phyloP scores from a whole-genome alignment of 768 basidiomycete genomes.

The Phylloporus sp. region DNA sequence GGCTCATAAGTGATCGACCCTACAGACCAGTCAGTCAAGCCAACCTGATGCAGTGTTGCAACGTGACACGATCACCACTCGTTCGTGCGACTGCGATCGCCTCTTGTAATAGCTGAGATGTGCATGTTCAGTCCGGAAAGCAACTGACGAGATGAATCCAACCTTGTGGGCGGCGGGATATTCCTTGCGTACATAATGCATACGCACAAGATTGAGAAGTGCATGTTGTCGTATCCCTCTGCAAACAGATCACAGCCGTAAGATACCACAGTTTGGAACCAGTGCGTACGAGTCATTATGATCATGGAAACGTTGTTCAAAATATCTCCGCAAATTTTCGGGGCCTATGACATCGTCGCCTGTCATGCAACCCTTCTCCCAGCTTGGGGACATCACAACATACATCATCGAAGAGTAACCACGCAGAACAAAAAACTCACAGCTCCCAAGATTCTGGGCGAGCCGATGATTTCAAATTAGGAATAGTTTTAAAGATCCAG shows the following conservation, averaged over 20 bases:
- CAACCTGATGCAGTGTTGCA: conserved; percentile 77
- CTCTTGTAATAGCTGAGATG: conserved; percentile 61
- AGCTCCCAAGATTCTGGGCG: conserved; percentile 54
- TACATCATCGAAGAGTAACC: not conserved
- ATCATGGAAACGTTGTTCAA: conserved; percentile 83
- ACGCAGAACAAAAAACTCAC: conserved; percentile 44
- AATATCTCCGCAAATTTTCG: conserved; percentile 72
- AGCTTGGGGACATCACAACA: conserved; percentile 39
- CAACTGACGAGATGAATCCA: conserved; percentile 2
- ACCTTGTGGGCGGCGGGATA: conserved; percentile 67
- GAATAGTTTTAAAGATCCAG: conserved; percentile 56
- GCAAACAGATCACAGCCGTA: conserved; percentile 1
- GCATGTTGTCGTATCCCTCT: conserved; percentile 81
- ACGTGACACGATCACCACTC: conserved; percentile 62
- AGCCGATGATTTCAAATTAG: conserved; percentile 65
- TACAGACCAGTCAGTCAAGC: conserved; percentile 24
- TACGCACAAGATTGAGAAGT: conserved; percentile 68
- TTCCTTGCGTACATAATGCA: conserved; percentile 73
- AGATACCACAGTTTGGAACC: not conserved
- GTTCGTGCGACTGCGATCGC: conserved; percentile 76
- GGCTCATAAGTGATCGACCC: conserved; percentile 11
- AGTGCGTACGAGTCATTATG: conserved; percentile 70
- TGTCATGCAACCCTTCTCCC: conserved; percentile 57
- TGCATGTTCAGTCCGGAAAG: conserved; percentile 1
- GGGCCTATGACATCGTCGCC: conserved; percentile 69